Conservation (phyloP, 179 eudicot genomes). For the Vitellaria paradoxa region DNA sequence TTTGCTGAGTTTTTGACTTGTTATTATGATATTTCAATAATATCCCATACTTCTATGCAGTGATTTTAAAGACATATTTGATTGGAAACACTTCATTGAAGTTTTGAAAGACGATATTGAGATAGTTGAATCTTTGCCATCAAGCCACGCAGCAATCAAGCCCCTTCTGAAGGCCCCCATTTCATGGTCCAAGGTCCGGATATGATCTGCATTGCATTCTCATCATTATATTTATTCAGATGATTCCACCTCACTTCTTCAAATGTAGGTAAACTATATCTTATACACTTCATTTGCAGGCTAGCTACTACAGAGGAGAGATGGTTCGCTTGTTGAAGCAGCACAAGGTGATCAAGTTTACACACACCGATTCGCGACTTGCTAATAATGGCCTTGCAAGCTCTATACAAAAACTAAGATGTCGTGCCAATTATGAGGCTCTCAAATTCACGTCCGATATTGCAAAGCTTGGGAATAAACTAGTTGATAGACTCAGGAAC, state of each 20-base stretch:
- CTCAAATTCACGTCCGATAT: slow-evolving; percentile 62
- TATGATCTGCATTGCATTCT: background rate
- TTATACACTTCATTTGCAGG: slow-evolving; percentile 29
- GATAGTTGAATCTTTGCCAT: slow-evolving; percentile 65
- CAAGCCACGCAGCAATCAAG: slow-evolving; percentile 31
- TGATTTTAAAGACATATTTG: slow-evolving; percentile 77
- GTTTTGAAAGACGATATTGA: slow-evolving; percentile 53
- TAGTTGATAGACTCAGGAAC: slow-evolving; percentile 50
- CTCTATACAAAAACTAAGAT: slow-evolving; percentile 65
- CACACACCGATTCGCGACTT: slow-evolving; percentile 74
- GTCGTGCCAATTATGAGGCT: slow-evolving; percentile 74
- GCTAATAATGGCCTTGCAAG: slow-evolving; percentile 62
- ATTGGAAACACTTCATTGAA: slow-evolving; percentile 74
- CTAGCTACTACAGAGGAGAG: slow-evolving; percentile 59
- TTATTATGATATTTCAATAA: background rate
- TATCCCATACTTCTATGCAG: slow-evolving; percentile 31
- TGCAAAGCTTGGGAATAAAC: slow-evolving; percentile 47
- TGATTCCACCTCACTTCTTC: background rate
- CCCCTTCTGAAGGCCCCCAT: slow-evolving; percentile 63
- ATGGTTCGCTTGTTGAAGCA: slow-evolving; percentile 39
- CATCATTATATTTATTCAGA: background rate
- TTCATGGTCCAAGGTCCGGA: slow-evolving; percentile 79
- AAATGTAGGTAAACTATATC: background rate
- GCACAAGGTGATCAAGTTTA: slow-evolving; percentile 68
- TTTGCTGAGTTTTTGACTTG: background rate